Conservation (phyloP, 768 basidiomycete species). For the Suillus plorans region DNA sequence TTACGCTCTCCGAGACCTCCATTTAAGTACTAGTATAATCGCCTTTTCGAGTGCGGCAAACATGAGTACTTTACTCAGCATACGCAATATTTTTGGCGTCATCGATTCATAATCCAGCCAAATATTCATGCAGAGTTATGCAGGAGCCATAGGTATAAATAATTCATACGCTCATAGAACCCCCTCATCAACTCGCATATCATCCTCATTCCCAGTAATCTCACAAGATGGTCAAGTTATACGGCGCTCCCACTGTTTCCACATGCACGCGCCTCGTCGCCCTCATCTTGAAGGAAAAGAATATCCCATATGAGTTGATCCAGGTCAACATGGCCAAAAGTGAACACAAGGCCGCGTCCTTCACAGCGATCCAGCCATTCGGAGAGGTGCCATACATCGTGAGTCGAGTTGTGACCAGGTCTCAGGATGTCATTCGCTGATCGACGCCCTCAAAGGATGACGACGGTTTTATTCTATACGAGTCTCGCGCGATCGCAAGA, state of each 20-base stretch:
- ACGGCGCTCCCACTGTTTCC: constrained; percentile 33
- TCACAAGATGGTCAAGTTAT: constrained; percentile 33
- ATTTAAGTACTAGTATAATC: too few species aligned
- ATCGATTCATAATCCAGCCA: too few species aligned
- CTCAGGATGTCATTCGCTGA: background rate
- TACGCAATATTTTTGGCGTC: too few species aligned
- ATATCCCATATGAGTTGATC: constrained; percentile 53
- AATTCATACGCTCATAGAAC: background rate
- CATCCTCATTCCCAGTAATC: background rate
- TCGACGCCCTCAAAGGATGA: constrained; percentile 40
- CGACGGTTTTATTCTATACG: constrained; percentile 62
- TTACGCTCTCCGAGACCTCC: too few species aligned
- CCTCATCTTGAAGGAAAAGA: constrained; percentile 51
- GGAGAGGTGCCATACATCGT: constrained; percentile 50
- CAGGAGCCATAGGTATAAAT: background rate
- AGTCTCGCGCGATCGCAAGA: constrained; percentile 59
- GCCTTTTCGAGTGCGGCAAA: too few species aligned
- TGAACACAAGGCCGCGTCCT: constrained; percentile 49
- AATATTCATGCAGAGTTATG: too few species aligned
- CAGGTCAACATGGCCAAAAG: constrained; percentile 40
- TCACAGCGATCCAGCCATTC: constrained; percentile 54
- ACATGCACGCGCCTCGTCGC: constrained; percentile 55
- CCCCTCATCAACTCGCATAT: background rate
- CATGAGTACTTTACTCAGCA: too few species aligned
- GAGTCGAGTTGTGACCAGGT: background rate